Base-by-base conservation (phyloP, 306 rosid species). In the Vigna mungo region DNA sequence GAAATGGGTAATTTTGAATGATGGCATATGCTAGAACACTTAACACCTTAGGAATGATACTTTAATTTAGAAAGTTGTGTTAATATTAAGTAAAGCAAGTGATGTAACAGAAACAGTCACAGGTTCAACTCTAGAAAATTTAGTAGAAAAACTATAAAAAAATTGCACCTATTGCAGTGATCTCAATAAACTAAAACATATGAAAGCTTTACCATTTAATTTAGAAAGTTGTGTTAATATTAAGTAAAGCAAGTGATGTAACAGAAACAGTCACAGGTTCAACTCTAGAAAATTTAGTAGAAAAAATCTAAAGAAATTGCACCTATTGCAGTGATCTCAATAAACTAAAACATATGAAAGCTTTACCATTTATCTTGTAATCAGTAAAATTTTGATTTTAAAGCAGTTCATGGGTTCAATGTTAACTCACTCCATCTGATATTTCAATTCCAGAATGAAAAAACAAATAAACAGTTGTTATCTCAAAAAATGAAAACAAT, bases 351-450 rank as follows among this genome's bases (percentile, higher is more conserved):
- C n/a, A n/a, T n/a, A n/a, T n/a, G n/a, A n/a, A n/a, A n/a, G n/a
- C n/a, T n/a, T n/a, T n/a, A 58, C 64, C 66, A 60, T 27, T 12
- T 37, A 53, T 13, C 2, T 18, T 37, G 37, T 27, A 61, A 30
- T 14, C 21, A 48, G 43, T 18, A 71, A 52, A 44, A 71, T 58
- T 30, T 74, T 48, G 17, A 59, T 67, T 14, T 1, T 11, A 61
- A 70, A 46, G 56, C 12, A 30, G 46, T 44, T 14, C 0, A 51
- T 7, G n/a, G 7, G 1, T 8, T 44, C 47, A 43, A 43, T 13
- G 75, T 48, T 61, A 62, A 69, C 10, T 75, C 51, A 60, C 55
- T 16, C 37, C 54, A 32, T 37, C 30, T 18, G 34, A 69, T 12
- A 75, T 8, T 62, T 55, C 17, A 76, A 36, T 69, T 27, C 43